These are phyloP conservation scores for Raphanus raphanistrum DNA, from an alignment of 345 rosid genomes.

Conservation along the genomic window DNA sequence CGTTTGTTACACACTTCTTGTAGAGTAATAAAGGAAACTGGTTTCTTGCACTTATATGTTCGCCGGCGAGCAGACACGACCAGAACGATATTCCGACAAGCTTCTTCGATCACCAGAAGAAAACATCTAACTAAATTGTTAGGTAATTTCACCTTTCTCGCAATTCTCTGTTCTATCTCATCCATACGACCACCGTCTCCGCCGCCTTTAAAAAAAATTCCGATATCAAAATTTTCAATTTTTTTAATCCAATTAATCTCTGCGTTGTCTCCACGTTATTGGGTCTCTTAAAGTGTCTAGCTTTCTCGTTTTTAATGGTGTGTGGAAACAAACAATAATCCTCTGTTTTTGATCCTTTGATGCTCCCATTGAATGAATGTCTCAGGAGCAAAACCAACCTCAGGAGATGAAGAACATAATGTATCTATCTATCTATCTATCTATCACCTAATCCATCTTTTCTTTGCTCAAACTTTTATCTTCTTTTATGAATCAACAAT, in stretches of 20 bases:
- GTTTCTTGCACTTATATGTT: neutral
- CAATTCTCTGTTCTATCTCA: too few species aligned
- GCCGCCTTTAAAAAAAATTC: too few species aligned
- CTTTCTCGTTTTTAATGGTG: neutral
- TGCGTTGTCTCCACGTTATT: too few species aligned
- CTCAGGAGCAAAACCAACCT: neutral
- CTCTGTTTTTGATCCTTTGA: neutral
- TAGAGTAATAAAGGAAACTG: neutral
- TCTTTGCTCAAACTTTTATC: neutral
- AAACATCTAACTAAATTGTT: too few species aligned
- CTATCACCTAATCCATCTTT: neutral
- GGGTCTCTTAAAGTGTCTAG: too few species aligned
- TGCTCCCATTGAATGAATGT: neutral
- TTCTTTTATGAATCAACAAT: neutral
- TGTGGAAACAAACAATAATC: neutral
- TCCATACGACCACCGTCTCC: too few species aligned
- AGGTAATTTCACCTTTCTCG: too few species aligned
- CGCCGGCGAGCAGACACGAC: neutral
- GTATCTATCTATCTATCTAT: conserved; percentile 26
- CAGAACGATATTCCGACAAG: neutral
- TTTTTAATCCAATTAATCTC: too few species aligned
- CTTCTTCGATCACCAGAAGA: neutral
- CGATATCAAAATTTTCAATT: too few species aligned
- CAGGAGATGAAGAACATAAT: conserved; percentile 26
- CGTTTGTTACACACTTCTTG: neutral